Percentiles rank a stretch among this genome's conserved stretches.
phyloP scores from a whole-genome alignment of 2,329 filamentous ascomycete species.

The Trichoderma sp. region DNA sequence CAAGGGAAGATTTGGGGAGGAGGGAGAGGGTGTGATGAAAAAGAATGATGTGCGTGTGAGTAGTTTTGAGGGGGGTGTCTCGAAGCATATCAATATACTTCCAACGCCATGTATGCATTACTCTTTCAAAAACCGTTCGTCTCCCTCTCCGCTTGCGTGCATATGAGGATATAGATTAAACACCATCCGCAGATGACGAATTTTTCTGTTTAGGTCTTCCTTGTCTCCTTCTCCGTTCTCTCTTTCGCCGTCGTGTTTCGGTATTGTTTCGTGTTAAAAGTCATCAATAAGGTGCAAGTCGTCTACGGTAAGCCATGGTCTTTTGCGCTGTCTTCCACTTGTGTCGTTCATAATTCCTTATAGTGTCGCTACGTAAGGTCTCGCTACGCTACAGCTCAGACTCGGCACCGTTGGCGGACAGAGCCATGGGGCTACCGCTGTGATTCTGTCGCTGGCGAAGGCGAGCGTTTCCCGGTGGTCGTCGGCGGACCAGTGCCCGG shows the following conservation, averaged over 20 bases:
- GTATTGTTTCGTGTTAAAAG: not conserved
- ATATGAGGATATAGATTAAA: not conserved
- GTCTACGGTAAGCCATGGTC: not conserved
- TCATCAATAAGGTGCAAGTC: slow-evolving; percentile 7
- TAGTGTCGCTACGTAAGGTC: slow-evolving; percentile 17
- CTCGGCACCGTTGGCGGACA: slow-evolving; percentile 56
- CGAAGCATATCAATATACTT: slow-evolving; percentile 14
- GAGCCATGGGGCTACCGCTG: slow-evolving; percentile 56
- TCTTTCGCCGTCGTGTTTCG: not conserved
- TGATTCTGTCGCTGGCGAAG: slow-evolving; percentile 45
- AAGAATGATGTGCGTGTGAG: slow-evolving; percentile 4
- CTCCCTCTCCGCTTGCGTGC: not conserved
- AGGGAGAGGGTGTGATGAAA: not conserved
- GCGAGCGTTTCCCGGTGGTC: slow-evolving; percentile 42
- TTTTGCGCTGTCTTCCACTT: not conserved
- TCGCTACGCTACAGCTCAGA: slow-evolving; percentile 47
- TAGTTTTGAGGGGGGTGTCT: not conserved
- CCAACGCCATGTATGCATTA: slow-evolving; percentile 38
- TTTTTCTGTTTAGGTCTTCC: not conserved
- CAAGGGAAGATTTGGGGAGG: not conserved
- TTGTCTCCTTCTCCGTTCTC: not conserved
- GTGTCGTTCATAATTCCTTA: not conserved
- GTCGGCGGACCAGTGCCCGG: slow-evolving; percentile 41
- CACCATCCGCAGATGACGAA: not conserved
- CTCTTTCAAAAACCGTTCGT: not conserved